phyloP scores from a whole-genome alignment of 1,139 yeast genomes.

The Debaryomycetaceae sp. region DNA sequence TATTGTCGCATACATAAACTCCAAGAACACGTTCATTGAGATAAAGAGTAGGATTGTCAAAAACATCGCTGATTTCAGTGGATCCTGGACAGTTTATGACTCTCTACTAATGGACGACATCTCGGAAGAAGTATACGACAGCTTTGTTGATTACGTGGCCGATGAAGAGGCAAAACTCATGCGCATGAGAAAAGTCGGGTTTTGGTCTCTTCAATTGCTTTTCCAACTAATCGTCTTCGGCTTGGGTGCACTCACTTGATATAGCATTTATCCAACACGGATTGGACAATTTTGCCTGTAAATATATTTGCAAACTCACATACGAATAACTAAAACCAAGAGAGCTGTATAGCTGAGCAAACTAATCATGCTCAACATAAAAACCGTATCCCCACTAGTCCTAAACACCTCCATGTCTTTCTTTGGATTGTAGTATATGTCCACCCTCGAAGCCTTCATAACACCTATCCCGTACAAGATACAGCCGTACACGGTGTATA shows the following conservation, averaged over 20 bases:
- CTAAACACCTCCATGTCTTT: slow-evolving; percentile 39
- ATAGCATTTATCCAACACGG: neutral
- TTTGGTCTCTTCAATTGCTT: slow-evolving; percentile 87
- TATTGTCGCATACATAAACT: slow-evolving; percentile 91
- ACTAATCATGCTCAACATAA: slow-evolving; percentile 42
- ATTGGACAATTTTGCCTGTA: neutral
- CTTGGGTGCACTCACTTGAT: slow-evolving; percentile 49
- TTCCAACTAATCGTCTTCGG: slow-evolving; percentile 81
- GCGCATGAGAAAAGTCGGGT: slow-evolving; percentile 79
- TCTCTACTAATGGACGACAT: slow-evolving; percentile 88
- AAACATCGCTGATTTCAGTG: slow-evolving; percentile 77
- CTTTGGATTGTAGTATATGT: slow-evolving; percentile 43
- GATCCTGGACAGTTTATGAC: slow-evolving; percentile 95
- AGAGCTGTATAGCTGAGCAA: slow-evolving; percentile 43
- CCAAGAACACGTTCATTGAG: slow-evolving; percentile 85
- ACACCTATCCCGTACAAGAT: slow-evolving; percentile 48
- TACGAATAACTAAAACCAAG: slow-evolving; percentile 36
- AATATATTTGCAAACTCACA: slow-evolving; percentile 17
- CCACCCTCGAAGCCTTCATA: slow-evolving; percentile 41
- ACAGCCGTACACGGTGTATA: slow-evolving; percentile 51
- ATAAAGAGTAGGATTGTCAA: slow-evolving; percentile 83
- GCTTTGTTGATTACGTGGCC: slow-evolving; percentile 82
- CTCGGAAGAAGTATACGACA: slow-evolving; percentile 84
- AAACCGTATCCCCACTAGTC: slow-evolving; percentile 51
- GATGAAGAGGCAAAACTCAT: slow-evolving; percentile 76